phyloP scores from a whole-genome alignment of 805 yeast species.

The Zygotorulaspora danielsina region DNA sequence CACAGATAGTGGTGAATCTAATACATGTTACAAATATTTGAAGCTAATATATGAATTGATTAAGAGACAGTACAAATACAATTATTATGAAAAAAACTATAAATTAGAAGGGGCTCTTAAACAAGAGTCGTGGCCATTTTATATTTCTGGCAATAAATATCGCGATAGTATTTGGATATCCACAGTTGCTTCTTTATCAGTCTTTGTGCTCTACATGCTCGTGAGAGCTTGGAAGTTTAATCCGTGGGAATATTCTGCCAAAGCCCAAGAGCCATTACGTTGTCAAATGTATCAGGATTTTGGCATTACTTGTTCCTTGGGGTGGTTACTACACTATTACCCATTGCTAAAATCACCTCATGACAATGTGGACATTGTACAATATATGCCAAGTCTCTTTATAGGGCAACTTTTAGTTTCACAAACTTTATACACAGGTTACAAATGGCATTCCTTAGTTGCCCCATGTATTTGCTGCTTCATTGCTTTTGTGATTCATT shows the following conservation, averaged over 20 bases:
- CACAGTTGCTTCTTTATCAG: slow-evolving; percentile 14
- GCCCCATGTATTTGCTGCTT: slow-evolving; percentile 6
- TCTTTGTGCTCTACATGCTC: slow-evolving; percentile 6
- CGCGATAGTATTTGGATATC: slow-evolving; percentile 19
- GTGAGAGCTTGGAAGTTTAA: slow-evolving; percentile 15
- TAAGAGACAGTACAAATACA: slow-evolving; percentile 21
- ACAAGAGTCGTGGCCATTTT: slow-evolving; percentile 24
- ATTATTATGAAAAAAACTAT: slow-evolving; percentile 18
- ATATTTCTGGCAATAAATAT: slow-evolving; percentile 3
- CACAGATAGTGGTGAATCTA: slow-evolving; percentile 1
- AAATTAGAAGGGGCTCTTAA: slow-evolving; percentile 4
- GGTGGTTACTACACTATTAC: slow-evolving; percentile 31
- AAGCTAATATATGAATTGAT: slow-evolving; percentile 12
- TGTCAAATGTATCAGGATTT: slow-evolving; percentile 15
- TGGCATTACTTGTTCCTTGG: slow-evolving; percentile 22
- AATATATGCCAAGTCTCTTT: slow-evolving; percentile 26
- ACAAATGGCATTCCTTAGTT: slow-evolving; percentile 11
- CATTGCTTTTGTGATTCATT: slow-evolving; percentile 4
- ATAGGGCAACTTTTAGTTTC: slow-evolving; percentile 20
- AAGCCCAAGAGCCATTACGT: neutral
- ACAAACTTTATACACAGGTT: slow-evolving; percentile 14
- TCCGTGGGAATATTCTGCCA: slow-evolving; percentile 14
- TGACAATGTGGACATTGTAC: slow-evolving; percentile 14
- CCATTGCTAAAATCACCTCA: slow-evolving; percentile 23
- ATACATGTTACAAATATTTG: neutral